Base-by-base conservation (phyloP, 148 eudicot genomes). In the Silene conica region DNA sequence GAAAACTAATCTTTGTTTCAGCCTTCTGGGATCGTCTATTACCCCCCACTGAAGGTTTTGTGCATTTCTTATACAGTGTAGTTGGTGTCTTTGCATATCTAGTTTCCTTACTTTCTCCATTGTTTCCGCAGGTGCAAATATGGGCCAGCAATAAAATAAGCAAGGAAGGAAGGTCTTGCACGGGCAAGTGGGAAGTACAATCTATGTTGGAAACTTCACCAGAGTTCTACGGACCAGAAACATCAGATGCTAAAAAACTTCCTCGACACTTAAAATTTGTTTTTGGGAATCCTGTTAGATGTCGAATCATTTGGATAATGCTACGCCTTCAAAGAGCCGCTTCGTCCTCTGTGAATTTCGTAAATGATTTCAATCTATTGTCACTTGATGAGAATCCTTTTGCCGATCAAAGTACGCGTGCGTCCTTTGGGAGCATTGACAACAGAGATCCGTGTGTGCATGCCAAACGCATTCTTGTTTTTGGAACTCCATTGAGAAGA, bases 351-450 rank as follows among this genome's bases (percentile, higher is more conserved):
- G 82, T 89, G 73, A 89, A 84, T 83, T 73, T 92, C 45, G 96
- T 79, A 75, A 83, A 74, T 6, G 91, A 87, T 76, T 81, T 94
- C 34, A 82, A 84, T 85, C 96, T 89, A 73, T 75, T 94, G 81
- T 83, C 97, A 31, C 72, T 94, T 67, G 96, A 94, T 80, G 98
- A 94, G 77, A 94, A 92, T 74, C 98, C 96, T 28, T 92, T 94
- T 80, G 79, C 89, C 26, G 79, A 86, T 79, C 77, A 79, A 8
- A 83, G 71, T 78, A 86, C 93, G 60, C 91, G 97, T 80, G 89
- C 96, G 72, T 92, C 97, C 61, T 79, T 87, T 65, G 97, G 96
- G 43, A 94, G 90, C 55, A 75, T 83, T 45, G 78, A 77, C 76
- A 88, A 78, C 71, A 88, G 85, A 76, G 93, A 89, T 16, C 90